A percentile compares a stretch with the other conserved stretches of the same genome.
These are phyloP conservation scores for Sphagnum magellanicum DNA, from an alignment of 228 moss, liverwort and hornwort genomes.

Conservation along the genomic window DNA sequence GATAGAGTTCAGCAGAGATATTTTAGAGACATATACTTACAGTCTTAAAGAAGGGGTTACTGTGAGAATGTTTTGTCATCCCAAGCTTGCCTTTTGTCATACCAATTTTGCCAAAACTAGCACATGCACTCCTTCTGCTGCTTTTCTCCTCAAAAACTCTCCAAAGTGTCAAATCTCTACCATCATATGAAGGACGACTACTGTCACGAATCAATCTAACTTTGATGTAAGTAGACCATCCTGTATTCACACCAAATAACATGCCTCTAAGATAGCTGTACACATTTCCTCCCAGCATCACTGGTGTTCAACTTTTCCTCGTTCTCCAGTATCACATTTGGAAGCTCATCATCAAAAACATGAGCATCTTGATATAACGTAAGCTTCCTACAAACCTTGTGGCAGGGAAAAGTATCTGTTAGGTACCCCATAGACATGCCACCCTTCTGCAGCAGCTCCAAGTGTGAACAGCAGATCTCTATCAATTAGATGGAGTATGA, in stretches of 20 bases:
- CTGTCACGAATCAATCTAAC: conserved; percentile 61
- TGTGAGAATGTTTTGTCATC: conserved; percentile 90
- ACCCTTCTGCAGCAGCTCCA: conserved; percentile 31
- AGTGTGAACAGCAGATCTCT: conserved; percentile 38
- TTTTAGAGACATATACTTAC: conserved; percentile 14
- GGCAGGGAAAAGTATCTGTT: conserved; percentile 72
- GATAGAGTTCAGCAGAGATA: too few species aligned
- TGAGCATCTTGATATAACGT: conserved; percentile 82
- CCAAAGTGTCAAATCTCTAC: conserved; percentile 57
- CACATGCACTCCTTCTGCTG: conserved; percentile 80
- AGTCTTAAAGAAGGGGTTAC: conserved; percentile 61
- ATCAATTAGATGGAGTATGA: conserved; percentile 47
- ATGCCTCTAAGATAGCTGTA: conserved; percentile 53
- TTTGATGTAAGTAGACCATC: conserved; percentile 78
- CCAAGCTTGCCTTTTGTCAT: conserved; percentile 17
- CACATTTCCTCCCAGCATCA: conserved; percentile 83
- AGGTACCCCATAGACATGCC: conserved; percentile 35
- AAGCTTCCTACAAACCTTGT: conserved; percentile 43
- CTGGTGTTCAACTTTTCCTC: conserved; percentile 47
- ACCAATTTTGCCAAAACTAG: conserved; percentile 33
- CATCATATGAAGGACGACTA: conserved; percentile 43
- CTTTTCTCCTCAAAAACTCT: conserved; percentile 73
- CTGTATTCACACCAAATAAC: conserved; percentile 74
- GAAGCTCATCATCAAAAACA: conserved; percentile 58
- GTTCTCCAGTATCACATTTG: conserved; percentile 47